phyloP scores from a whole-genome alignment of 805 yeast species.

The Pichia occidentalis region DNA sequence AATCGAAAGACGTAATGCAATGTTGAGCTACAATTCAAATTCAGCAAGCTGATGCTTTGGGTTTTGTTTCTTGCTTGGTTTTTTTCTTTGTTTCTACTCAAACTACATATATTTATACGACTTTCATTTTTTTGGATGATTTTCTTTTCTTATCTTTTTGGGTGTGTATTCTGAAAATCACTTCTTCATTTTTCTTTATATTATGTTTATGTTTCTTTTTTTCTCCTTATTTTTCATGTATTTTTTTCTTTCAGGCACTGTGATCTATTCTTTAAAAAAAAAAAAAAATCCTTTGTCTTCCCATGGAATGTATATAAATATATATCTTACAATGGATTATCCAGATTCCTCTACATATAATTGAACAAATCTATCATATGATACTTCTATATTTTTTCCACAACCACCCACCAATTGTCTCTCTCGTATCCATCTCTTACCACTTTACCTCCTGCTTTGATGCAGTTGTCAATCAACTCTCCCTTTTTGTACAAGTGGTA shows the following conservation, averaged over 20 bases:
- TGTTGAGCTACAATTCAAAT: slow-evolving; percentile 17
- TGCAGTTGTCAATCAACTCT: slow-evolving; percentile 69
- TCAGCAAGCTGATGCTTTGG: not conserved
- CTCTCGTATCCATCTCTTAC: slow-evolving; percentile 77
- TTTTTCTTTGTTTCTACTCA: no score
- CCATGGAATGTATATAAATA: not conserved
- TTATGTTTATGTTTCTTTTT: slow-evolving; percentile 1
- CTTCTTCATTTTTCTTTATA: slow-evolving; percentile 1
- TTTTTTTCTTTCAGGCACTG: no score
- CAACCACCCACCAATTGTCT: slow-evolving; percentile 89
- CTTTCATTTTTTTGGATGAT: no score
- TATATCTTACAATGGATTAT: no score
- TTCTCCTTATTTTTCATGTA: slow-evolving; percentile 3
- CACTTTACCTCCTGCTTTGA: slow-evolving; percentile 61
- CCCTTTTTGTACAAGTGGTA: slow-evolving; percentile 85
- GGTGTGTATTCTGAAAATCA: no score
- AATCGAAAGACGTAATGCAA: slow-evolving; percentile 69
- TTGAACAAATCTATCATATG: not conserved
- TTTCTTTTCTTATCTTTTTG: no score
- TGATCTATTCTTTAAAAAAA: no score
- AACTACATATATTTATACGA: no score
- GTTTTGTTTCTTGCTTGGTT: slow-evolving; percentile 1
- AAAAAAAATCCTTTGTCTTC: not conserved
- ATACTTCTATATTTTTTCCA: slow-evolving; percentile 26
- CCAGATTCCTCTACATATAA: not conserved